Evolutionary conservation across 305 asterid species (phyloP), one percentile per base, ranked within the genome.

Genomic region (Plantago lanceolata): DNA sequence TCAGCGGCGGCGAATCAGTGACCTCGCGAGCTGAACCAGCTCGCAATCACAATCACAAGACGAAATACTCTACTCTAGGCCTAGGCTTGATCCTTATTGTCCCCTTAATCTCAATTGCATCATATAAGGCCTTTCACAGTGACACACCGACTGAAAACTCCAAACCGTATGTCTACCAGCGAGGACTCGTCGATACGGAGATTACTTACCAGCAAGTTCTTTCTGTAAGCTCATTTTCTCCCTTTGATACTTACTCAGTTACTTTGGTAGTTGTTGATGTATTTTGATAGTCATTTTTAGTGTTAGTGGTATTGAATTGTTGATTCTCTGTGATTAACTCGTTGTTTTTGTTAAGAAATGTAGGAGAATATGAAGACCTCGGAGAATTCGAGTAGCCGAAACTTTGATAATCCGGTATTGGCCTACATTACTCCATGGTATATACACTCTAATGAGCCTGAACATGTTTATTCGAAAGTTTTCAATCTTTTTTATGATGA

Each of bases 371-470:
- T 55, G 76, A 89, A 74, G 85, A 78, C 79, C 8, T 80, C 89
- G 29, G 81, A 73, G 60, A 81, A 92, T 81, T 65, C 65, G 65
- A 76, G 80, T 68, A 73, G 9, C 24, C 79, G 97, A 69, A 82
- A 84, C 76, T 93, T 93, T 61, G 48, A 63, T 51, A 93, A 87
- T 68, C 90, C 94, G 65, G 87, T 93, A 61, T 74, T 93, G 56
- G 97, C 96, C 37, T 93, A 93, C 80, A 72, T 93, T 66, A 87
- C 99, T 71, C 97, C 97, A n/a, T 89, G 99, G 99, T 89, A 82
- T 54, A 64, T 67, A 17, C 68, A 43, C 76, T 26, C 16, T 40
- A 40, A 40, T 13, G 48, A 19, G 31, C 50, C 28, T 20, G 35
- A 16, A 7, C 13, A 48, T 54, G 40, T 67, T 49, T 24, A 13